A percentile compares a stretch with the other conserved stretches of the same genome.
These are phyloP conservation scores for Calonectria pauciramosa DNA, from an alignment of 2,329 filamentous ascomycete genomes.

Conservation along the genomic window DNA sequence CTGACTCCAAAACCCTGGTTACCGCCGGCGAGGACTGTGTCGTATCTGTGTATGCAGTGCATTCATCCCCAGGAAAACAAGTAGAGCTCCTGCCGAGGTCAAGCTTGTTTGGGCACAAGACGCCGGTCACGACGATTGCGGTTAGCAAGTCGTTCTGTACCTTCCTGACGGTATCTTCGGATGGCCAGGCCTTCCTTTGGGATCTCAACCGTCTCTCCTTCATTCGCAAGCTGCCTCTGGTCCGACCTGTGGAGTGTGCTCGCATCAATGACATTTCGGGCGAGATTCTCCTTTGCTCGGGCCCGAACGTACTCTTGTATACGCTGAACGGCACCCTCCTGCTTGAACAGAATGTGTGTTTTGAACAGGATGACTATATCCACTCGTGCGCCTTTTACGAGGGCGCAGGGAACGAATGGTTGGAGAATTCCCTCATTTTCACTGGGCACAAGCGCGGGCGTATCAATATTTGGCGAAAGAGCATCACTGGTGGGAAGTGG, in stretches of 20 bases:
- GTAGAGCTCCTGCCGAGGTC: slow-evolving; percentile 85
- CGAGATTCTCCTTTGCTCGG: slow-evolving; percentile 88
- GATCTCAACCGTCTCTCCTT: slow-evolving; percentile 93
- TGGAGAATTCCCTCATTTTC: slow-evolving; percentile 87
- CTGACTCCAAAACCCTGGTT: slow-evolving; percentile 90
- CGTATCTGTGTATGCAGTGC: slow-evolving; percentile 84
- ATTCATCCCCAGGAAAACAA: slow-evolving; percentile 72
- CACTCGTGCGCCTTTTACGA: slow-evolving; percentile 93
- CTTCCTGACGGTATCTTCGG: slow-evolving; percentile 84
- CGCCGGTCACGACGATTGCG: slow-evolving; percentile 84
- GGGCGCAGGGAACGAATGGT: slow-evolving; percentile 90
- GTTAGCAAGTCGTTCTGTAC: slow-evolving; percentile 91
- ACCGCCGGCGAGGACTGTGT: slow-evolving; percentile 95
- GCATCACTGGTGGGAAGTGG: slow-evolving; percentile 74
- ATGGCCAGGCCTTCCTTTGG: slow-evolving; percentile 91
- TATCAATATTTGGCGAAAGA: slow-evolving; percentile 81
- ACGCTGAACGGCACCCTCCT: slow-evolving; percentile 90
- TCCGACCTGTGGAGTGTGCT: slow-evolving; percentile 77
- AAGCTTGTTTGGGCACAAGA: slow-evolving; percentile 91
- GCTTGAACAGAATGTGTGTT: slow-evolving; percentile 85
- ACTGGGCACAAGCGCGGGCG: slow-evolving; percentile 88
- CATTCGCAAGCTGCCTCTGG: slow-evolving; percentile 78
- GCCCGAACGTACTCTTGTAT: slow-evolving; percentile 81
- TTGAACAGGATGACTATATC: slow-evolving; percentile 78
- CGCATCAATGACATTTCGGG: slow-evolving; percentile 92